These are phyloP conservation scores for Plantago lanceolata DNA, from an alignment of 305 asterid genomes.

Conservation along the genomic window DNA sequence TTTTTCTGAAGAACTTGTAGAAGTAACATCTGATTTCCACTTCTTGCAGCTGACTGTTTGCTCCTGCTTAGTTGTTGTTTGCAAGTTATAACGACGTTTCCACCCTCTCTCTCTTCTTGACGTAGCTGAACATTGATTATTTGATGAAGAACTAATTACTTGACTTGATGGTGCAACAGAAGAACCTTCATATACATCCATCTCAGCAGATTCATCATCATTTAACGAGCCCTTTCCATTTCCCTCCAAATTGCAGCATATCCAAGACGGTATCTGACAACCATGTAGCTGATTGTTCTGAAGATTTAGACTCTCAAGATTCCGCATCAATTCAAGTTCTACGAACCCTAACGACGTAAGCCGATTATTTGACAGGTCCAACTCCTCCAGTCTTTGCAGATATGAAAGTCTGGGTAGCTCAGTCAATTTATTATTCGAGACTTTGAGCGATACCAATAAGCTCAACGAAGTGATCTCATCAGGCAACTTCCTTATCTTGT, in stretches of 20 bases:
- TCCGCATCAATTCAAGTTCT: conserved; percentile 71
- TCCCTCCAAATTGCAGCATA: conserved; percentile 81
- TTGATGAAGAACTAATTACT: conserved; percentile 41
- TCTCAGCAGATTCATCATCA: conserved; percentile 84
- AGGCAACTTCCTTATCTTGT: conserved; percentile 84
- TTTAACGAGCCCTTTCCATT: conserved; percentile 37
- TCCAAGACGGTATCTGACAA: conserved; percentile 71
- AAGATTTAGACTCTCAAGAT: conserved; percentile 60
- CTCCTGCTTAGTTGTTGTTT: conserved; percentile 68
- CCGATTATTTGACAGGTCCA: conserved; percentile 78
- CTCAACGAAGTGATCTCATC: conserved; percentile 59
- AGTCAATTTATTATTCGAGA: conserved; percentile 72
- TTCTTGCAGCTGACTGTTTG: conserved; percentile 53
- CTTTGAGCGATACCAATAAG: conserved; percentile 55
- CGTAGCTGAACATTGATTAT: conserved; percentile 56
- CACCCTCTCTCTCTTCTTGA: conserved; percentile 65
- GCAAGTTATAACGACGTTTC: conserved; percentile 67
- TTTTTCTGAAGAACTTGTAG: conserved; percentile 37
- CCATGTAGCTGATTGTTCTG: conserved; percentile 68
- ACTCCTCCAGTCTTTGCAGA: conserved; percentile 65
- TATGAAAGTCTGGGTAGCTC: conserved; percentile 63
- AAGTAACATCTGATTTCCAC: conserved; percentile 47
- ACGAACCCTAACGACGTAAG: conserved; percentile 61
- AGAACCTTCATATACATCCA: conserved; percentile 82
- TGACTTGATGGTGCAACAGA: conserved; percentile 38